Conservation (phyloP, 225 moss, liverwort and hornwort genomes). For the Bryum argenteum region DNA sequence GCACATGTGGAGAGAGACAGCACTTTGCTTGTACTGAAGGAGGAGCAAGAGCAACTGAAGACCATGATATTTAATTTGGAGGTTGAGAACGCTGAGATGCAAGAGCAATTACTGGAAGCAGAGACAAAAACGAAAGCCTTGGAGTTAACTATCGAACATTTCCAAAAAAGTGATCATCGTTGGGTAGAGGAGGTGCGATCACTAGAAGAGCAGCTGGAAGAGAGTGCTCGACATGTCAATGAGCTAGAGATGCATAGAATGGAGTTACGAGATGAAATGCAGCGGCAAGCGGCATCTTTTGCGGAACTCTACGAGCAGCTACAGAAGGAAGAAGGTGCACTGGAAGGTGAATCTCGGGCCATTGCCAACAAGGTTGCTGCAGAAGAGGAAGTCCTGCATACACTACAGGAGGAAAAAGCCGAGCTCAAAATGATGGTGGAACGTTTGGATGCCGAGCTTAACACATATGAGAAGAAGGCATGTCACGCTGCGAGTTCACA, state of each 20-base stretch:
- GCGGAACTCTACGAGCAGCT: slow-evolving; percentile 55
- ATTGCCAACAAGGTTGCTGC: slow-evolving; percentile 48
- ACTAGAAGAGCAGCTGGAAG: slow-evolving; percentile 53
- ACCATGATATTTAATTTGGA: slow-evolving; percentile 49
- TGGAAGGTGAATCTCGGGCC: slow-evolving; percentile 50
- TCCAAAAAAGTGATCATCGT: slow-evolving; percentile 36
- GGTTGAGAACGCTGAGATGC: slow-evolving; percentile 48
- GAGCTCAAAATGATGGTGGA: slow-evolving; percentile 62
- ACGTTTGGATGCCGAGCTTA: slow-evolving; percentile 53
- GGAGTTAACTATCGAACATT: slow-evolving; percentile 45
- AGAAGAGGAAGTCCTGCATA: slow-evolving; percentile 46
- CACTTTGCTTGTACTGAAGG: slow-evolving; percentile 42
- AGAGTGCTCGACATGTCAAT: slow-evolving; percentile 45
- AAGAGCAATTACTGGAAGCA: slow-evolving; percentile 52
- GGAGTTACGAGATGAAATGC: slow-evolving; percentile 56
- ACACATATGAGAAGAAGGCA: slow-evolving; percentile 40
- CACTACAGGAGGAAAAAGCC: slow-evolving; percentile 57
- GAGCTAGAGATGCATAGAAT: slow-evolving; percentile 52
- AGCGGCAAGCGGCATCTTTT: slow-evolving; percentile 57
- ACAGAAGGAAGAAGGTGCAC: slow-evolving; percentile 44
- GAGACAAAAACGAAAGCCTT: slow-evolving; percentile 43
- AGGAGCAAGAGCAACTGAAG: slow-evolving; percentile 59
- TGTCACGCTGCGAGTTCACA: slow-evolving; percentile 42
- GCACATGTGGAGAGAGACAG: slow-evolving; percentile 38
- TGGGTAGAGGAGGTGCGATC: slow-evolving; percentile 49